phyloP scores from a whole-genome alignment of 2,329 filamentous ascomycete genomes.

The Epichloe baconii region DNA sequence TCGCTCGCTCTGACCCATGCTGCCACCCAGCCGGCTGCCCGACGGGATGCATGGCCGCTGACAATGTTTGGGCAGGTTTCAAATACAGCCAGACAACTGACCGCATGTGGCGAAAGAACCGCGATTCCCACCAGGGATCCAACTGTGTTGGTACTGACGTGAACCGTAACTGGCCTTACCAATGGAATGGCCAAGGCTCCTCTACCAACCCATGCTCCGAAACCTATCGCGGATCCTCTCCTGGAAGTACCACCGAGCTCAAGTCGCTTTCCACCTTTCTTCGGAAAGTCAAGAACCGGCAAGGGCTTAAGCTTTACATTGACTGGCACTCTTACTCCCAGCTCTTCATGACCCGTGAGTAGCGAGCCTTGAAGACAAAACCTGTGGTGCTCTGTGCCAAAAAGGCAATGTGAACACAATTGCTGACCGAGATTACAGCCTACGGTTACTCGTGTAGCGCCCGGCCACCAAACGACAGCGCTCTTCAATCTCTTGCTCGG shows the following conservation, averaged over 20 bases:
- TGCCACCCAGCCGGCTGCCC: no score
- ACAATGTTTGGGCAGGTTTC: conserved; percentile 44
- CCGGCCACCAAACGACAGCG: conserved; percentile 30
- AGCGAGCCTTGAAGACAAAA: background rate
- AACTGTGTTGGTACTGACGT: conserved; percentile 40
- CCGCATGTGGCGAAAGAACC: conserved; percentile 51
- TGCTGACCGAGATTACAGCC: conserved; percentile 13
- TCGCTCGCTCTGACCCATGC: no score
- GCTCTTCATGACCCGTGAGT: conserved; percentile 47
- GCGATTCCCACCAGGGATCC: conserved; percentile 27
- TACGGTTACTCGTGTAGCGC: conserved; percentile 47
- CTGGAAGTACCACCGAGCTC: conserved; percentile 38
- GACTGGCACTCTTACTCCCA: conserved; percentile 55
- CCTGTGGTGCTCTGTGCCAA: background rate
- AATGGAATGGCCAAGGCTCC: conserved; percentile 42
- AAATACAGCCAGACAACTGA: conserved; percentile 42
- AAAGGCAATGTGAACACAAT: background rate
- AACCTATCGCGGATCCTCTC: conserved; percentile 30
- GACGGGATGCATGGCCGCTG: no score
- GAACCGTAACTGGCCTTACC: conserved; percentile 48
- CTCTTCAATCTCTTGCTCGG: conserved; percentile 34
- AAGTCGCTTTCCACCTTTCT: conserved; percentile 29
- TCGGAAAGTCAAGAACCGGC: conserved; percentile 17
- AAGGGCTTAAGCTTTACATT: conserved; percentile 47
- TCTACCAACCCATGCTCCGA: conserved; percentile 38